Evolutionary conservation across 129 eudicot genomes (phyloP).

Genomic region (Pulicaria dysenterica): DNA sequence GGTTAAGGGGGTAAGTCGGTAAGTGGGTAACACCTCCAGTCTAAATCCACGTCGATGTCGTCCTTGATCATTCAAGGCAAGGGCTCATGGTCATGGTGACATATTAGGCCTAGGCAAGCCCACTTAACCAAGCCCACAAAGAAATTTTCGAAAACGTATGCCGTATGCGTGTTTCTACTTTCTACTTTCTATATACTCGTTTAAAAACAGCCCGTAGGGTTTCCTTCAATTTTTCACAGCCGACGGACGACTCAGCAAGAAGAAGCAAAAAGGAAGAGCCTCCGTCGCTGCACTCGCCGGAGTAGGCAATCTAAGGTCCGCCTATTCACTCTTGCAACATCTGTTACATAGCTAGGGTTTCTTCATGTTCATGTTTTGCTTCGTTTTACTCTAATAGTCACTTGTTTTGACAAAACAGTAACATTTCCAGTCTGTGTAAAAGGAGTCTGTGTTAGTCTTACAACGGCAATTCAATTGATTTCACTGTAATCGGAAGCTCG

Average conservation of each 20-base stretch:
- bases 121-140: conserved; percentile 20
- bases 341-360: neutral
- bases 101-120: conserved; percentile 1
- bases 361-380: neutral
- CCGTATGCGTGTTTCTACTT: no score
- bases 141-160: neutral
- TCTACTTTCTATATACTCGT: neutral
- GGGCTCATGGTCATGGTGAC: no score
- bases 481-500: neutral
- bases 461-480: neutral
- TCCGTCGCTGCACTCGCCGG: conserved; percentile 23
- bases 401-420: neutral
- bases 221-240: neutral
- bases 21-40: no score
- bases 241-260: neutral
- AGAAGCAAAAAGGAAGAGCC: neutral
- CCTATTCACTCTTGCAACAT: neutral
- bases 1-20: no score
- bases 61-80: no score
- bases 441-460: neutral
- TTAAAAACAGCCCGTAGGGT: conserved; percentile 26
- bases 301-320: conserved; percentile 22
- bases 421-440: neutral
- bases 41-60: no score
- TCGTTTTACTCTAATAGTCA: neutral